Base-by-base conservation (phyloP, 2,329 filamentous ascomycete genomes). In the Rhynchosporium secalis region DNA sequence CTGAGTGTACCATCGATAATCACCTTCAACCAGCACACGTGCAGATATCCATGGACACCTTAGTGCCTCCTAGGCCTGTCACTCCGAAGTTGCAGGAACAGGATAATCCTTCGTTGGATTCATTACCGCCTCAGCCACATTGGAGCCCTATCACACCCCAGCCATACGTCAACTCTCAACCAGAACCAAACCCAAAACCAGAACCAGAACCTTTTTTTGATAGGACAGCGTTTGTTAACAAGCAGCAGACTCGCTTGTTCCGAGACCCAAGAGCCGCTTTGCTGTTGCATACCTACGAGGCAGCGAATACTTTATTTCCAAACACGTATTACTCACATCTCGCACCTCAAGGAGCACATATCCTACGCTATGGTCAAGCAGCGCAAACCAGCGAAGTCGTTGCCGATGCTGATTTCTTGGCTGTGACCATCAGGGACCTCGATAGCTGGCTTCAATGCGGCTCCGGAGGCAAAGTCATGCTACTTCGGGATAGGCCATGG, bases 391-490 rank as follows among this genome's bases (percentile, higher is more conserved):
- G 52, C 28, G 4, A n/a, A n/a, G 36, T 31, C 31, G 7, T 46
- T 12, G 2, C 55, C 6, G 60, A 60, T 33, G 60, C 60, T 3
- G 63, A 65, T 28, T 65, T 65, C 43, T 48, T 65, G 0, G 51
- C 58, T 26, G 52, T 62, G 13, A 62, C 62, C 31, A 52, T 56
- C 12, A 55, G 31, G n/a, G 60, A 62, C n/a, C 49, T 62, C 10
- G 60, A 65, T 33, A 4, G 48, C n/a, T 65, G 63, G 63, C 52
- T 65, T 2, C 26, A 40, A 9, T 52, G 54, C 55, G 63, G 63
- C 9, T 47, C 52, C 7, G 63, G 63, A n/a, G 63, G 62, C n/a
- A 65, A 62, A 48, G 46, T 65, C n/a, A 57, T 65, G 57, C 49
- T 65, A 5, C 47, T 65, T 9, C 48, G 54, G 28, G 63, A 65